These are phyloP conservation scores for Hypericum androsaemum DNA, from an alignment of 345 rosid genomes.

Conservation along the genomic window DNA sequence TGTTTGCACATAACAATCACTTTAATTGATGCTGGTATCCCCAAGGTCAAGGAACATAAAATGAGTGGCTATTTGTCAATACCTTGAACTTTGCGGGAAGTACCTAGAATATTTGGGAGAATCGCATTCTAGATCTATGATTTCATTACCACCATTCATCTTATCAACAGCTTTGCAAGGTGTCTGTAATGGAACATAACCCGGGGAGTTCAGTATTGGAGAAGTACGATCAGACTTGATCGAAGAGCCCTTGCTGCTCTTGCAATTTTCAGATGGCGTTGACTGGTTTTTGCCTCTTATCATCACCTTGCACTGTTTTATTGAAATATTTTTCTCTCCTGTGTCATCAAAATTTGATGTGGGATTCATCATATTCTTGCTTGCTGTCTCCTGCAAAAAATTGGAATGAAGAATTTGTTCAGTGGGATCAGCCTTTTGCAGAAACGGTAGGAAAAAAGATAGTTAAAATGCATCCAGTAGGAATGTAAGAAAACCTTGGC, in stretches of 20 bases:
- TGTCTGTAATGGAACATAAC: constrained; percentile 22
- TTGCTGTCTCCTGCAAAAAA: constrained; percentile 41
- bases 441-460: neutral
- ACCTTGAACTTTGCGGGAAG: no score
- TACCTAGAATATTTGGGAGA: constrained; percentile 49
- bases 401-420: constrained; percentile 18
- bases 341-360: constrained; percentile 18
- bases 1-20: no score
- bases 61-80: no score
- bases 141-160: constrained; percentile 24
- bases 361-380: constrained; percentile 24
- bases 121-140: constrained; percentile 43
- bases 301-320: constrained; percentile 19
- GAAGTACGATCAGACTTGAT: constrained; percentile 20
- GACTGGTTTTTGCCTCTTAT: constrained; percentile 24
- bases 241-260: constrained; percentile 17
- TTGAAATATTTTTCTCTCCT: constrained; percentile 16
- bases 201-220: constrained; percentile 21
- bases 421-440: constrained; percentile 5
- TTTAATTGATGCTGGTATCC: no score
- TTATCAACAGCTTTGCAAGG: constrained; percentile 28
- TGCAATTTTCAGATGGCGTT: constrained; percentile 23
- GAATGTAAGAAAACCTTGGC: constrained; percentile 45
- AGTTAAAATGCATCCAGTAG: constrained; percentile 1
- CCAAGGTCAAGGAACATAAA: no score